These are phyloP conservation scores for Suillus spraguei DNA, from an alignment of 768 basidiomycete species.

Conservation along the genomic window DNA sequence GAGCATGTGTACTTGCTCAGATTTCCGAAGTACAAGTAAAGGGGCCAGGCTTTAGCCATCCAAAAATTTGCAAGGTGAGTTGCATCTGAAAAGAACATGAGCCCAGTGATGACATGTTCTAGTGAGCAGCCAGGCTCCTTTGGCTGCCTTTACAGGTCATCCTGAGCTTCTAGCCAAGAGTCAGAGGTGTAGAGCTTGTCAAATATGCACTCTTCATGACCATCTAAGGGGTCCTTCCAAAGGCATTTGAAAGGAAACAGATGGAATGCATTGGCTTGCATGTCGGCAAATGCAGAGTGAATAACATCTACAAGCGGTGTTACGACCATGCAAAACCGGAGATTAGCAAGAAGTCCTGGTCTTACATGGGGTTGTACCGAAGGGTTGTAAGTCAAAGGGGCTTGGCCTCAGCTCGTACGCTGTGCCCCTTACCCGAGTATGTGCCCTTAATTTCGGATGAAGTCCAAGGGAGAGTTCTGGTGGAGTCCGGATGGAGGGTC, in stretches of 20 bases:
- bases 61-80: constrained; percentile 28
- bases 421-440: too few species aligned
- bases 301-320: constrained; percentile 21
- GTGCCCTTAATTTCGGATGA: too few species aligned
- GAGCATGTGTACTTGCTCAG: constrained; percentile 10
- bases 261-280: constrained; percentile 18
- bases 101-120: constrained; percentile 5
- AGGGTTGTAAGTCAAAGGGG: too few species aligned
- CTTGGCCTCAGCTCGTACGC: too few species aligned
- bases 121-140: constrained; percentile 18
- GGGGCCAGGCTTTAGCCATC: constrained; percentile 15
- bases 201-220: constrained; percentile 12
- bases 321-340: too few species aligned
- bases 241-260: constrained; percentile 25
- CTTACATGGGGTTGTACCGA: too few species aligned
- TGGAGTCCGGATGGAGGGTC: too few species aligned
- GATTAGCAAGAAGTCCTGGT: too few species aligned
- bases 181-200: constrained; percentile 24
- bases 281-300: constrained; percentile 10
- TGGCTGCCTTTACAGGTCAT: constrained; percentile 19
- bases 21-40: constrained; percentile 18
- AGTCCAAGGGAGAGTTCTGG: too few species aligned
- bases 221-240: constrained; percentile 12
- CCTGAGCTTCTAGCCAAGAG: constrained; percentile 20
- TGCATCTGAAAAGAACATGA: constrained; percentile 29